Base-by-base conservation (phyloP, 768 basidiomycete genomes). In the Mycena filopes region DNA sequence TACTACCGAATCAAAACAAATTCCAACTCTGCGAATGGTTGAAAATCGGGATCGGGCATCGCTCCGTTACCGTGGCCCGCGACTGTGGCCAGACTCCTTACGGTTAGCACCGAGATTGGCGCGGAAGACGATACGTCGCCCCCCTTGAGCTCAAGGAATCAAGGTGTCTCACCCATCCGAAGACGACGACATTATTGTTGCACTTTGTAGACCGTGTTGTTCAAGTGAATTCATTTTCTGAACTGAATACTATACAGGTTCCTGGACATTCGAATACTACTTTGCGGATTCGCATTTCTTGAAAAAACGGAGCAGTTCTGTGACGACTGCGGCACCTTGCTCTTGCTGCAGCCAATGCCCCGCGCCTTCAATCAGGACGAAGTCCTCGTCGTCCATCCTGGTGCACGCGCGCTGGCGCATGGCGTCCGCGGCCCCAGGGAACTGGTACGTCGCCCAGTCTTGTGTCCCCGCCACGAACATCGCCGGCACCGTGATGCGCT, bases 391-490 rank as follows among this genome's bases (percentile, higher is more conserved):
- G n/a, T 60, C 57, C 68, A 69, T 69, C 25, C 59, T 59, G 28
- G 41, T 49, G 20, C 68, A 69, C 3, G 64, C 64, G 9, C 26
- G 2, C 9, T 29, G n/a, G 23, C 41, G 21, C 68, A 69, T 69
- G 15, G 47, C 43, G 1, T 63, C 64, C 18, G 20, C 62, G 2
- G 79, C 83, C 0, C 85, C 85, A 4, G 86, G 88, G 0, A 61
- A 59, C 73, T 89, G 88, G 67, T 82, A 86, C n/a, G 82, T 79
- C 0, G 88, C 87, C 89, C 89, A 89, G 72, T 89, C 89, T 62
- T 80, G 76, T 54, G 72, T 76, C 1, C 89, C 89, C 1, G 84
- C 76, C 13, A 91, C 67, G 71, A 86, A 90, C 80, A 86, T 85
- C 1, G 85, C 84, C 20, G 88, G 86, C 5, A 87, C 77, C 31